Conservation (phyloP, 2,329 filamentous ascomycete species). For the Arthrobotrys entomopaga region DNA sequence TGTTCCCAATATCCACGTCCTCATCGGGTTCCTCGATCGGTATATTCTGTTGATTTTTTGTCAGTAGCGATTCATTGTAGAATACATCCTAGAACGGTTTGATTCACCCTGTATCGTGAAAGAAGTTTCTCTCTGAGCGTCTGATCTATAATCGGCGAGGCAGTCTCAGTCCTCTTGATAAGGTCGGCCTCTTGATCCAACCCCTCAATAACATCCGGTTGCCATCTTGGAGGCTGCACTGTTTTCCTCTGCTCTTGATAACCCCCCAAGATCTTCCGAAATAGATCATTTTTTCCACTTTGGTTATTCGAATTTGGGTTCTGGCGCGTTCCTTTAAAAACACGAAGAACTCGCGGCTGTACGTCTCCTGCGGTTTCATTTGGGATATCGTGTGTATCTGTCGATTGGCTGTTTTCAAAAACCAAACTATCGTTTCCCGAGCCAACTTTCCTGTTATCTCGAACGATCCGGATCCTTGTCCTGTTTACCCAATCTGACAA, state of each 20-base stretch:
- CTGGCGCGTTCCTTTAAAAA: not conserved
- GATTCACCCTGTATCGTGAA: slow-evolving; percentile 8
- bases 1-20: slow-evolving; percentile 8
- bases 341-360: not conserved
- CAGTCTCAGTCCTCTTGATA: slow-evolving; percentile 4
- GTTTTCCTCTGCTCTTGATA: slow-evolving; percentile 5
- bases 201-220: slow-evolving; percentile 16
- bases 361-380: not conserved
- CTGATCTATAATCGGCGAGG: slow-evolving; percentile 10
- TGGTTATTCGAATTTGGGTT: not conserved
- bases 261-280: slow-evolving; percentile 1
- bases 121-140: slow-evolving; percentile 11
- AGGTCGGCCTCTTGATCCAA: not conserved
- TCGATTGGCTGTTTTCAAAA: not conserved
- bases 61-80: not conserved
- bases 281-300: not conserved
- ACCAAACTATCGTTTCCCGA: too few relatives aligned
- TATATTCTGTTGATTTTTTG: slow-evolving; percentile 6
- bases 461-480: too few relatives aligned
- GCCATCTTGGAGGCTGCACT: slow-evolving; percentile 3
- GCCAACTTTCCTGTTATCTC: too few relatives aligned
- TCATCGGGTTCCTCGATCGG: slow-evolving; percentile 12
- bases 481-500: too few relatives aligned
- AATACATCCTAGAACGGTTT: too few relatives aligned
- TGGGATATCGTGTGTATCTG: too few relatives aligned